These are phyloP conservation scores for Logfia minima DNA, from an alignment of 129 eudicot genomes.

Conservation along the genomic window DNA sequence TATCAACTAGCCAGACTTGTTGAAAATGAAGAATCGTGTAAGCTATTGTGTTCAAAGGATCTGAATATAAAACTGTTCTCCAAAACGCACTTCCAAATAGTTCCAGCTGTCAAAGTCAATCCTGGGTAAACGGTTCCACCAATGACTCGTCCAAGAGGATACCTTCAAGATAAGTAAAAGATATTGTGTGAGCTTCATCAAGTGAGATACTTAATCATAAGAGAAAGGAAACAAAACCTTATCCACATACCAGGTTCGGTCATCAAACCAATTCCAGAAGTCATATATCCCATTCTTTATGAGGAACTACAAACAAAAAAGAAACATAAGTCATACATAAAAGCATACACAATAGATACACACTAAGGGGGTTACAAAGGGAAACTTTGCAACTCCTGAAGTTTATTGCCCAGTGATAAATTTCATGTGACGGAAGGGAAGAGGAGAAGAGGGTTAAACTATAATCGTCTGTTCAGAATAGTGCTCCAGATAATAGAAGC, in stretches of 20 bases:
- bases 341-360: slow-evolving; percentile 9
- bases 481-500: neutral
- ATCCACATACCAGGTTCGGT: slow-evolving; percentile 80
- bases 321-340: slow-evolving; percentile 23
- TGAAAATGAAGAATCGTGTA: neutral
- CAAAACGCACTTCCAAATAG: slow-evolving; percentile 18
- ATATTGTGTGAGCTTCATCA: slow-evolving; percentile 20
- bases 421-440: neutral
- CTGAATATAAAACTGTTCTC: neutral
- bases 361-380: neutral
- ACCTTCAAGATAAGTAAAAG: slow-evolving; percentile 28
- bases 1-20: neutral
- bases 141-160: slow-evolving; percentile 19
- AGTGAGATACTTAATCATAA: neutral
- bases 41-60: neutral
- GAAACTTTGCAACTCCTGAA: slow-evolving; percentile 4
- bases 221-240: slow-evolving; percentile 3
- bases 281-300: slow-evolving; percentile 96
- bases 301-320: slow-evolving; percentile 66
- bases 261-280: slow-evolving; percentile 99
- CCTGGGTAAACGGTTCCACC: slow-evolving; percentile 23
- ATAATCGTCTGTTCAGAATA: neutral
- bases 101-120: slow-evolving; percentile 17
- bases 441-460: neutral
- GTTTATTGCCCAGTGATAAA: neutral